These are phyloP conservation scores for Globisporangium rhizosaccharum DNA, from an alignment of 352 stramenopile species.

Conservation along the genomic window DNA sequence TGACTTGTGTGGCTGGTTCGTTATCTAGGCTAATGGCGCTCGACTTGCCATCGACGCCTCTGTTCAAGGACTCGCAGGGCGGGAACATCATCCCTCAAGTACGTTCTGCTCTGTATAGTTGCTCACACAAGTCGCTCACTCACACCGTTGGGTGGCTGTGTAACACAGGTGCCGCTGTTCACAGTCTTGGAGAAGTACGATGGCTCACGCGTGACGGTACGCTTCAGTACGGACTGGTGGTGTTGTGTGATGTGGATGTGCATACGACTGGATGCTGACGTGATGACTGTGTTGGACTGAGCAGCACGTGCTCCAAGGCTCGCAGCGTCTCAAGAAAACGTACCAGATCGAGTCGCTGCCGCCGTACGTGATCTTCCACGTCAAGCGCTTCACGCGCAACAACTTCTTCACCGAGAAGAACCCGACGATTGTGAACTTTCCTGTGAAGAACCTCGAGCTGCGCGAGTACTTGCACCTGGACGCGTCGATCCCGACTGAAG, in stretches of 20 bases:
- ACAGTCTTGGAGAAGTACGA: slow-evolving; percentile 98
- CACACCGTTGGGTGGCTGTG: neutral
- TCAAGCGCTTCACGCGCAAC: slow-evolving; percentile 97
- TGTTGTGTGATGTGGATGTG: neutral
- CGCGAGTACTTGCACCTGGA: slow-evolving; percentile 80
- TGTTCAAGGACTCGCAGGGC: slow-evolving; percentile 98
- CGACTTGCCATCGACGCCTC: slow-evolving; percentile 95
- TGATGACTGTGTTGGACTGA: slow-evolving; percentile 14
- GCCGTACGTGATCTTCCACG: slow-evolving; percentile 95
- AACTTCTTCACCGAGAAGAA: slow-evolving; percentile 99
- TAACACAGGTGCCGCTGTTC: slow-evolving; percentile 91
- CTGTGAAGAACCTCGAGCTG: slow-evolving; percentile 98
- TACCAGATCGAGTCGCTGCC: slow-evolving; percentile 93
- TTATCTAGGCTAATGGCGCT: slow-evolving; percentile 91
- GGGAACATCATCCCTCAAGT: slow-evolving; percentile 96
- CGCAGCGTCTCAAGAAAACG: slow-evolving; percentile 82
- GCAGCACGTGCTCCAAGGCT: slow-evolving; percentile 70
- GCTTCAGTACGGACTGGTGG: neutral
- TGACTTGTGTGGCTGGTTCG: neutral
- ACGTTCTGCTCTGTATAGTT: neutral
- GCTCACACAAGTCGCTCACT: neutral
- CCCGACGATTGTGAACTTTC: slow-evolving; percentile 99
- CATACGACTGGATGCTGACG: neutral
- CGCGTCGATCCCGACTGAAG: slow-evolving; percentile 34
- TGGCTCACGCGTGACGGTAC: slow-evolving; percentile 73